Evolutionary conservation across 805 yeast genomes (phyloP), one percentile per base, ranked within the genome.

Genomic region (Priceomyces carsonii): DNA sequence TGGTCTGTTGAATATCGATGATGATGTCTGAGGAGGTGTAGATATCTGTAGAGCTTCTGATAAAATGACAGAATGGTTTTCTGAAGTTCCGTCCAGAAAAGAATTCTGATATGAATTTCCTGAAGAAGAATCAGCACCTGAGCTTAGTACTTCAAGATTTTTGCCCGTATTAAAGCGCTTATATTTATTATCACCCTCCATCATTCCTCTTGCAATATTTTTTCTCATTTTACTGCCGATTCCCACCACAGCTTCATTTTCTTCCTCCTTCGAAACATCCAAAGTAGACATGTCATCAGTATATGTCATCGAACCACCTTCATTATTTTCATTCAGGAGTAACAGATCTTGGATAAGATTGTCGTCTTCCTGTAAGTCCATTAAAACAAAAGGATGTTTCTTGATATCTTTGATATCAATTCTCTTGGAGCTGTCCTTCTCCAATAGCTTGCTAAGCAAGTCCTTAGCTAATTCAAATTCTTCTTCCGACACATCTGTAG

Each of bases 171-270:
- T n/a, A n/a, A n/a, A n/a, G n/a, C n/a, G n/a, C n/a, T n/a, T n/a
- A n/a, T n/a, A n/a, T n/a, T 53, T 55, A 4, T 59, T 59, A 3
- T 58, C 52, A 7, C 44, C 51, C 10, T 29, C 15, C 13, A 21
- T 5, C 25, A 63, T 54, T 1, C 76, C 79, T 31, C 66, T 68
- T 4, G 72, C 60, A 4, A 80, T 50, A 17, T 75, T 71, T 39
- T 68, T 72, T 46, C 69, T 77, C 27, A 87, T 69, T 36, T 81
- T 70, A 33, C 78, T 73, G 6, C 89, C 90, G 32, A 88, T 72
- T n/a, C 95, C 95, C 22, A 81, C 73, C 3, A 88, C 88, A 1
- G 95, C 95, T 42, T 79, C 75, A 43, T 80, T 75, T 6, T 85
- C 73, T 40, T 88, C 95, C 38, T 80, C 82, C 23, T 74, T 73